Percentiles rank a stretch among this genome's conserved stretches.
phyloP scores from a whole-genome alignment of 139 green algal species.

The Eudorina sp. region DNA sequence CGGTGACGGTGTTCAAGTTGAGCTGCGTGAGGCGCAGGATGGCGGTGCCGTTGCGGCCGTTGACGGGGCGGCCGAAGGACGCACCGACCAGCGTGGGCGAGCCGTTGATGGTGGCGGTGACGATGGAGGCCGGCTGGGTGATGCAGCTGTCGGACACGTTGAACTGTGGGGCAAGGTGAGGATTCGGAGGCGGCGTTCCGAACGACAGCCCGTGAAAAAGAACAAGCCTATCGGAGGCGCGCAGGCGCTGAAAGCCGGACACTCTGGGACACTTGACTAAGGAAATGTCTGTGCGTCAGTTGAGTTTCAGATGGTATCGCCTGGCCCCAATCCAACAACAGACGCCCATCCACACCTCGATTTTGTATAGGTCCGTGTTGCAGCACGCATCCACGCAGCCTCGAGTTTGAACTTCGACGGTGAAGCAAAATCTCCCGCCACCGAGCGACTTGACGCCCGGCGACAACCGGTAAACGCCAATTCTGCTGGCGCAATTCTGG shows the following conservation, averaged over 20 bases:
- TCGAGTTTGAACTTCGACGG: neutral
- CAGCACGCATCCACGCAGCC: neutral
- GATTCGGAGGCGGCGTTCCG: too few relatives aligned
- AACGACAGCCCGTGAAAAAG: neutral
- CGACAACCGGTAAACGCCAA: neutral
- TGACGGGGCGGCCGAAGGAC: neutral
- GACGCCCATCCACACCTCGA: neutral
- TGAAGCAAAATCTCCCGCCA: neutral
- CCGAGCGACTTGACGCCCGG: neutral
- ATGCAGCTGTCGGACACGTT: conserved; percentile 1
- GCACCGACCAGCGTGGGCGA: neutral
- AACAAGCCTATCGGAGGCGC: neutral
- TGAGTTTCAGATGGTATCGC: too few relatives aligned
- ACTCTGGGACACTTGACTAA: too few relatives aligned
- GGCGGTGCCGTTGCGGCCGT: neutral
- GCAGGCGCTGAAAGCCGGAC: too few relatives aligned
- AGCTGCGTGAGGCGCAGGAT: conserved; percentile 19
- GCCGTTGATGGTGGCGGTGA: conserved; percentile 12
- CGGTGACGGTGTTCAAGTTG: neutral
- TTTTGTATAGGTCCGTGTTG: neutral
- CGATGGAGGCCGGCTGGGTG: neutral
- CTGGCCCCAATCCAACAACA: too few relatives aligned
- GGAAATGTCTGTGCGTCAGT: too few relatives aligned
- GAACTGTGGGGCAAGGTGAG: neutral
- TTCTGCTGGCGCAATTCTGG: neutral